Base-by-base conservation (phyloP, 2,329 filamentous ascomycete genomes). In the Thelonectria blattea region DNA sequence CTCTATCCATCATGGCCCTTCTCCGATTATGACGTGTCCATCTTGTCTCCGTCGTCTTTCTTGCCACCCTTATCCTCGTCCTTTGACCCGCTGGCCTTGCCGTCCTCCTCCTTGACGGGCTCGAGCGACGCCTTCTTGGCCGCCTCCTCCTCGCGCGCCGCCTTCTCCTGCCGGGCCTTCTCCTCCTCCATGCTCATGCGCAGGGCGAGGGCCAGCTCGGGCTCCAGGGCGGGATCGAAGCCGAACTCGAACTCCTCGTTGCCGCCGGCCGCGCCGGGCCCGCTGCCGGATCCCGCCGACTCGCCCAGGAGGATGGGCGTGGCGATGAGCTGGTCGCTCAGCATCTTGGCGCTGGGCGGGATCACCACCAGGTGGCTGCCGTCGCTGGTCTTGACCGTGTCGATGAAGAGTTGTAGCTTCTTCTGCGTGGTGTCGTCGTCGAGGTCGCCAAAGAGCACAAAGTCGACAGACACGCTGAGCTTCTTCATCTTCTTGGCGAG, bases 401-500 rank as follows among this genome's bases (percentile, higher is more conserved):
- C 91, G 78, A 97, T 93, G 83, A 99, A 99, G 27, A 91, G 90
- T 73, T 92, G 88, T 55, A 99, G 87, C 81, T 98, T 98, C 80
- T 95, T 94, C 75, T 91, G 87, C 56, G 91, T 91, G 64, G 90
- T 92, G 67, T 96, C 92, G 69, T 93, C 91, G 67, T 95, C 92
- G 54, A 97, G 85, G 71, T 99, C 94, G 68, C 95, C 95, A 72
- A 99, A 99, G 48, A 94, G 88, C 63, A 99, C 86, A 73, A 99
- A 94, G 77, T 99, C 95, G 73, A 99, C 91, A 63, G 89, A 91
- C 62, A 97, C 91, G 73, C 91, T 94, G 78, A 90, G 91, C 85
- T 99, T 99, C 88, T 98, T 98, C 93, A 98, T 96, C 81, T 95
- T 96, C 83, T 95, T 96, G 46, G 95, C 93, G 30, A 99, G 85